Percentiles rank a stretch among this genome's conserved stretches.
Conservation (phyloP, 306 rosid genomes). For the Quercus variabilis region DNA sequence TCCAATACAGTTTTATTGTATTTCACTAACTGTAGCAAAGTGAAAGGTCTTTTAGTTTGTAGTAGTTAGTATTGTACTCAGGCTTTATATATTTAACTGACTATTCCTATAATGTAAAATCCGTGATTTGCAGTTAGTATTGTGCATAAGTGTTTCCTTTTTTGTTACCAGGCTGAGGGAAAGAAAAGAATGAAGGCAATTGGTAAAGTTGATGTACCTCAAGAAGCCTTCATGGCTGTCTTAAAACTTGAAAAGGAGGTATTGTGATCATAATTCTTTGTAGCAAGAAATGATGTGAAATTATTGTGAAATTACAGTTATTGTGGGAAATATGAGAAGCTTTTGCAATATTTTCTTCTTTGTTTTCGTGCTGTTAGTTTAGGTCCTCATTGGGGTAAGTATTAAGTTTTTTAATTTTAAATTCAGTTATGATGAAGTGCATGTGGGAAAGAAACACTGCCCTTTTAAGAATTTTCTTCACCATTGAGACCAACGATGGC, state of each 20-base stretch:
- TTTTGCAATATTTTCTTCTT: too few species aligned
- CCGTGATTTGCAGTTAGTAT: background rate
- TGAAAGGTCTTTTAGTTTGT: background rate
- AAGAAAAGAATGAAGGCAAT: conserved; percentile 96
- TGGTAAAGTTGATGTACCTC: conserved; percentile 91
- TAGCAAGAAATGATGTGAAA: conserved; percentile 11
- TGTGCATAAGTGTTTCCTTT: conserved; percentile 3
- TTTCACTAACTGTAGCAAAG: background rate
- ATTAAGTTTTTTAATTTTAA: too few species aligned
- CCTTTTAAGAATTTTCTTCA: too few species aligned
- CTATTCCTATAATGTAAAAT: background rate
- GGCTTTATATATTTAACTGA: background rate
- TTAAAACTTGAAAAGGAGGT: conserved; percentile 95
- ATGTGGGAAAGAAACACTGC: too few species aligned
- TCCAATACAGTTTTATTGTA: background rate
- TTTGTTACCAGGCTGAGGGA: conserved; percentile 70
- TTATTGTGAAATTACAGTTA: conserved; percentile 28
- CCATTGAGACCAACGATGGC: too few species aligned
- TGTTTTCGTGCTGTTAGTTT: too few species aligned
- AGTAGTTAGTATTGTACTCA: background rate
- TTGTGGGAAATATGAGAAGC: background rate
- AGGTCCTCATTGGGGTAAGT: too few species aligned
- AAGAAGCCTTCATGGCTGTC: conserved; percentile 98
- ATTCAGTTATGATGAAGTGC: too few species aligned
- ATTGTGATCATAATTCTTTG: conserved; percentile 35